These are phyloP conservation scores for Leucoagaricus sp. DNA, from an alignment of 1,284 basidiomycete species.

Conservation along the genomic window DNA sequence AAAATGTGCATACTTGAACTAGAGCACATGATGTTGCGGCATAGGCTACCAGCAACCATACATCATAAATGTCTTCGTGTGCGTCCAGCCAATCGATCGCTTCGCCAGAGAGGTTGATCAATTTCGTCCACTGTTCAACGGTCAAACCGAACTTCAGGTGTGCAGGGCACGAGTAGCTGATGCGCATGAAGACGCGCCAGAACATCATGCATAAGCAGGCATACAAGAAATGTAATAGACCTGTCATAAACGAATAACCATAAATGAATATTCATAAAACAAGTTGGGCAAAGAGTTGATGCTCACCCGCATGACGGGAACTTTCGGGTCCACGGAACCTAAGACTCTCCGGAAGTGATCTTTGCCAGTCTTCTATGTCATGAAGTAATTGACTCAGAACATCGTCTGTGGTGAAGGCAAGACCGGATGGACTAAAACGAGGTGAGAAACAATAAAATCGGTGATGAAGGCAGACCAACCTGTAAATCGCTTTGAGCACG, in stretches of 20 bases:
- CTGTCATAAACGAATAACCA: slow-evolving; percentile 49
- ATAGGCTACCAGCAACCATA: slow-evolving; percentile 86
- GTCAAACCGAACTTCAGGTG: slow-evolving; percentile 86
- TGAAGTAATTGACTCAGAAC: slow-evolving; percentile 67
- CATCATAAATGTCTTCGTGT: slow-evolving; percentile 82
- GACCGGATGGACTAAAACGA: slow-evolving; percentile 73
- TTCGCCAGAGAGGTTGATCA: slow-evolving; percentile 75
- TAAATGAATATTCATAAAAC: too few relatives aligned
- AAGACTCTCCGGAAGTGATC: slow-evolving; percentile 72
- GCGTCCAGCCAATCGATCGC: slow-evolving; percentile 89
- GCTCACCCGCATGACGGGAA: slow-evolving; percentile 62
- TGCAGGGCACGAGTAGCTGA: slow-evolving; percentile 83
- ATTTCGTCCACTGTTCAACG: slow-evolving; percentile 75
- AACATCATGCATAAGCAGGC: slow-evolving; percentile 89
- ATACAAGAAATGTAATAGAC: slow-evolving; percentile 83
- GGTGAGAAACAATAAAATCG: slow-evolving; percentile 13
- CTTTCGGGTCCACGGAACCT: slow-evolving; percentile 72
- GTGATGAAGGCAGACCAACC: slow-evolving; percentile 41
- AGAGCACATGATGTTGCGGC: slow-evolving; percentile 89
- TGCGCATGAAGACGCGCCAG: slow-evolving; percentile 94
- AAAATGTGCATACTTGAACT: slow-evolving; percentile 68
- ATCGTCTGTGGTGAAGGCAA: slow-evolving; percentile 80
- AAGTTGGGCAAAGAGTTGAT: slow-evolving; percentile 13
- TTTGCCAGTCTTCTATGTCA: slow-evolving; percentile 81
- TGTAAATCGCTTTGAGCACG: slow-evolving; percentile 89